A percentile compares a stretch with the other conserved stretches of the same genome.
These are phyloP conservation scores for Botrytis porri DNA, from an alignment of 2,329 filamentous ascomycete species.

Conservation along the genomic window DNA sequence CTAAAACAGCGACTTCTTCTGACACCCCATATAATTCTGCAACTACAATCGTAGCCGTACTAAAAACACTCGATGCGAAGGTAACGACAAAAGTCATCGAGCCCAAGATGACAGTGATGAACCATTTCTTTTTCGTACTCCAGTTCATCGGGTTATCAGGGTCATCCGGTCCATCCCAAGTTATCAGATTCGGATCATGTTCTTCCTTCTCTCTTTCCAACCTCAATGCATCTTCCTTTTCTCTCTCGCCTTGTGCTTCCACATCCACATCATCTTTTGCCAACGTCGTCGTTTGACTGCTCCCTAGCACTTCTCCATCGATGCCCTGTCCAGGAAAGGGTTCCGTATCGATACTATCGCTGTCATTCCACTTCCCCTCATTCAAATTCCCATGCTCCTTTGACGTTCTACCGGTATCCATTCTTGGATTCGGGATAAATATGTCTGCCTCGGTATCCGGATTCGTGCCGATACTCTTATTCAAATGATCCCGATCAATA, in stretches of 20 bases:
- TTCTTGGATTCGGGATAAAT: neutral
- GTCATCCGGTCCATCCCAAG: conserved; percentile 23
- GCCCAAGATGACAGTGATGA: conserved; percentile 34
- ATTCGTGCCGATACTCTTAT: neutral
- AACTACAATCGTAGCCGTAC: conserved; percentile 28
- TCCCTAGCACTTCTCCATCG: neutral
- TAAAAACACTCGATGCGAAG: conserved; percentile 35
- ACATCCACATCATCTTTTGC: conserved; percentile 6
- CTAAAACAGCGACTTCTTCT: conserved; percentile 55
- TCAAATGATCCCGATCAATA: neutral
- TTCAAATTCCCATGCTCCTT: neutral
- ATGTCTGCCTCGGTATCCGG: neutral
- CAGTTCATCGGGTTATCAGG: conserved; percentile 26
- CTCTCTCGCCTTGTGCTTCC: conserved; percentile 6
- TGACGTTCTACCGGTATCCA: neutral
- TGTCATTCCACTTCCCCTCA: neutral
- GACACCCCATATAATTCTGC: conserved; percentile 29
- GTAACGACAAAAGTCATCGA: conserved; percentile 39
- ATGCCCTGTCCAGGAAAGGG: neutral
- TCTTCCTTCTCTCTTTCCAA: neutral
- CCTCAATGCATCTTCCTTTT: neutral
- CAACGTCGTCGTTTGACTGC: conserved; percentile 9
- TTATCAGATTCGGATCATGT: conserved; percentile 21
- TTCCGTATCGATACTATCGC: conserved; percentile 6
- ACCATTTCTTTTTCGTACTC: conserved; percentile 31